Evolutionary conservation across 306 rosid species (phyloP).

Genomic region (Cicer cuneatum): DNA sequence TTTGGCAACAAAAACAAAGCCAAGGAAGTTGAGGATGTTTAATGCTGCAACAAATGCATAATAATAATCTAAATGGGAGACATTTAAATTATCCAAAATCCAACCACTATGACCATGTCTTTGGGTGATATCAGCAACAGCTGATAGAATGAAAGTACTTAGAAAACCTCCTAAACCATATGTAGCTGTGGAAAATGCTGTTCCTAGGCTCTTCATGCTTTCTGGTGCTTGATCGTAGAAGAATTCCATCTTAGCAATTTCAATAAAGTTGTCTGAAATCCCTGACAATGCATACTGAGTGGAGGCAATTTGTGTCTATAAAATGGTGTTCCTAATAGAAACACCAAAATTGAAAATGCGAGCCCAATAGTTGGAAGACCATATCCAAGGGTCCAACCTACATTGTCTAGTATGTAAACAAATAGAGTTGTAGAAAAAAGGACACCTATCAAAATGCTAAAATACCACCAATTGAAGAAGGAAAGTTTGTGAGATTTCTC

Average conservation of each 20-base stretch:
- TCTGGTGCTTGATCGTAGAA: slow-evolving; percentile 21
- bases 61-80: background rate
- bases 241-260: slow-evolving; percentile 1
- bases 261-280: background rate
- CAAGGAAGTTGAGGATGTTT: background rate
- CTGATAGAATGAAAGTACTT: slow-evolving; percentile 10
- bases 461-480: too few relatives aligned
- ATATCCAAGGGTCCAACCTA: too few relatives aligned
- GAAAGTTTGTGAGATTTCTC: too few relatives aligned
- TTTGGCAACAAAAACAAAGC: slow-evolving; percentile 1
- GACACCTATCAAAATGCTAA: too few relatives aligned
- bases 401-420: too few relatives aligned
- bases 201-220: slow-evolving; percentile 14
- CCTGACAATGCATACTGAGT: background rate
- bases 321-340: too few relatives aligned
- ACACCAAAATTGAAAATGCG: too few relatives aligned
- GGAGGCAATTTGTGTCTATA: too few relatives aligned
- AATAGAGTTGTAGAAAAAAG: too few relatives aligned
- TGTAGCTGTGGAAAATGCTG: background rate
- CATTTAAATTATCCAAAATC: slow-evolving; percentile 16
- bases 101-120: slow-evolving; percentile 11
- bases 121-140: background rate
- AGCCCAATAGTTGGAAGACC: too few relatives aligned
- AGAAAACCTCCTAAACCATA: background rate
- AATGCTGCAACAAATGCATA: slow-evolving; percentile 10